Base-by-base conservation (phyloP, 2,329 filamentous ascomycete species). In the Drechslera avenae region DNA sequence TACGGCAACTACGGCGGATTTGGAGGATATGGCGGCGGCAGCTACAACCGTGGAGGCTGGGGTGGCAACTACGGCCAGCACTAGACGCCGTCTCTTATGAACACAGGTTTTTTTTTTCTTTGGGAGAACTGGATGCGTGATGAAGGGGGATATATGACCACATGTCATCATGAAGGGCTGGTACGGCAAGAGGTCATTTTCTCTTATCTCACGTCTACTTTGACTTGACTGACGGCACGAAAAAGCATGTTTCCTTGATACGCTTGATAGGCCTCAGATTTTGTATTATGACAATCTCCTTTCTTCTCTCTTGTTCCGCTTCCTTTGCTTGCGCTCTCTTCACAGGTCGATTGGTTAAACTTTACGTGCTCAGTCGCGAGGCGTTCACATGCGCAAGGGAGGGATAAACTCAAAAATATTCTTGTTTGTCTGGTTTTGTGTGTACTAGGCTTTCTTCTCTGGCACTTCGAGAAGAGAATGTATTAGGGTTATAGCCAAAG, bases 31-130 rank as follows among this genome's bases (percentile, higher is more conserved):
- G 76, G 74, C 50, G 75, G 76, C 49, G 66, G 66, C 62, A 69
- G 72, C 56, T 70, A 64, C 64, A 69, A 64, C 64, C 76, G 78
- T 39, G 77, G 77, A 52, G 78, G 78, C 47, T 81, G 78, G 78
- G 77, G 78, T 59, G 73, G 72, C 59, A 79, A 78, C 67, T 80
- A 79, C 54, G 68, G 68, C 37, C 71, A 74, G 55, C 67, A 73
- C 54, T 73, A 72, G 54, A 49, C 17, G n/a, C 34, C 30, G 35
- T 39, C 34, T 36, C 36, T 31, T 10, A n/a, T 34, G 34, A 36
- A 26, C 32, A 7, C 46, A 7, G 21, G 21, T 28, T 10, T 37
- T 39, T 36, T 34, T 30, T 30, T 26, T 48, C 42, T 36, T 46
- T 46, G 32, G 46, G 40, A 46, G 21, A 53, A 46, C 39, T 35